Evolutionary conservation across 345 rosid species (phyloP).

Genomic region (Heritiera fomes): DNA sequence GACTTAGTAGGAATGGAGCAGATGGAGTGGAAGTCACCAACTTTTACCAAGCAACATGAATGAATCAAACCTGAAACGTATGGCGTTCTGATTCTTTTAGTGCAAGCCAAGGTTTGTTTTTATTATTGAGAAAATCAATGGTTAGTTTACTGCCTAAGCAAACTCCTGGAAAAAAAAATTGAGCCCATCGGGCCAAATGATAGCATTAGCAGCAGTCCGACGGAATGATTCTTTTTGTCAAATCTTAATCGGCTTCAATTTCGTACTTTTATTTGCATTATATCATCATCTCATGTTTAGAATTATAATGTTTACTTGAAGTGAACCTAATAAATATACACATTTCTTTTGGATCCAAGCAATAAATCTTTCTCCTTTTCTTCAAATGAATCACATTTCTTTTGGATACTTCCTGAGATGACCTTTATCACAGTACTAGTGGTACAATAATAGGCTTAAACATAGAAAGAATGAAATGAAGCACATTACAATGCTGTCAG

Average conservation of each 20-base stretch:
- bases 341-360: too few relatives aligned
- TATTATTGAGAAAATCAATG: neutral
- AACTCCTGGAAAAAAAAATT: neutral
- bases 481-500: neutral
- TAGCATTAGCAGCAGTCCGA: too few relatives aligned
- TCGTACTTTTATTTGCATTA: too few relatives aligned
- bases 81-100: neutral
- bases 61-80: conserved; percentile 41
- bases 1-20: conserved; percentile 39
- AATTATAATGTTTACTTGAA: too few relatives aligned
- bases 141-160: conserved; percentile 13
- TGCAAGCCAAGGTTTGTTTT: conserved; percentile 25
- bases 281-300: too few relatives aligned
- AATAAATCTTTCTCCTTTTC: neutral
- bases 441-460: neutral
- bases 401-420: neutral
- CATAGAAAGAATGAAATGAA: neutral
- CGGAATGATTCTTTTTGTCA: too few relatives aligned
- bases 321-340: too few relatives aligned
- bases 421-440: neutral
- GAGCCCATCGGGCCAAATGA: neutral
- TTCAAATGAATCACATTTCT: neutral
- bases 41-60: conserved; percentile 22
- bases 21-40: conserved; percentile 74
- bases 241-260: too few relatives aligned